phyloP scores from a whole-genome alignment of 2,329 filamentous ascomycete genomes.

The Aspergillus cejpii region DNA sequence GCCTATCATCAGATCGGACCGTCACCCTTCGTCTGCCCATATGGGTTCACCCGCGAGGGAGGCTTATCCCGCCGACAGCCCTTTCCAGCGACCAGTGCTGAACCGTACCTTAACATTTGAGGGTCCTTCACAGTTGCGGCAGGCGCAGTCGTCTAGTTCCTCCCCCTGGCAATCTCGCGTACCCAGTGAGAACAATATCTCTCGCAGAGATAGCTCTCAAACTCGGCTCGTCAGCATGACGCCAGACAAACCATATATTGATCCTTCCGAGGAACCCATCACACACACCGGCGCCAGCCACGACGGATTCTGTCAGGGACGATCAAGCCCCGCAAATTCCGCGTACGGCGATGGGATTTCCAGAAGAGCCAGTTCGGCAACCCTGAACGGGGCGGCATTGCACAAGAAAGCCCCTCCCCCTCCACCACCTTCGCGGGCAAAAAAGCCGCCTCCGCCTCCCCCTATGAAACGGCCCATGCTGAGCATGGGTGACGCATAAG shows the following conservation, averaged over 20 bases:
- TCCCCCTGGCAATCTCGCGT: slow-evolving; percentile 46
- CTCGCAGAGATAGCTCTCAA: slow-evolving; percentile 45
- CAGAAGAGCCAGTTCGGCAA: slow-evolving; percentile 47
- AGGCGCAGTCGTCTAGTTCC: slow-evolving; percentile 47
- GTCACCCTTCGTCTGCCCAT: slow-evolving; percentile 33
- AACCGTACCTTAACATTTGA: slow-evolving; percentile 55
- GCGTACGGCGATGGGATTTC: slow-evolving; percentile 48
- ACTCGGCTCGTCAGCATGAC: slow-evolving; percentile 38
- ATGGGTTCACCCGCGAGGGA: slow-evolving; percentile 37
- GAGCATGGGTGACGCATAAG: slow-evolving; percentile 22
- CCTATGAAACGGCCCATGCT: slow-evolving; percentile 53
- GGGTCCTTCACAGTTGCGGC: slow-evolving; percentile 47
- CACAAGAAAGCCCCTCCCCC: slow-evolving; percentile 55
- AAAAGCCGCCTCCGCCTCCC: slow-evolving; percentile 60
- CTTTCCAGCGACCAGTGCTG: slow-evolving; percentile 43
- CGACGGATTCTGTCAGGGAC: slow-evolving; percentile 44
- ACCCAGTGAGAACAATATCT: slow-evolving; percentile 49
- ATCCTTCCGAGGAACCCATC: slow-evolving; percentile 49
- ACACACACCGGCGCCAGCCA: slow-evolving; percentile 45
- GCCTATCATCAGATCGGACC: slow-evolving; percentile 47
- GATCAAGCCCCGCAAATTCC: slow-evolving; percentile 50
- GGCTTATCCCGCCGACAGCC: slow-evolving; percentile 37
- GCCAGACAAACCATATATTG: slow-evolving; percentile 21
- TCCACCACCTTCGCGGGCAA: slow-evolving; percentile 55
- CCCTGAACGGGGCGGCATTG: slow-evolving; percentile 26